Evolutionary conservation across 495 filamentous ascomycete species (phyloP), one percentile per base, ranked within the genome.

Genomic region (Penicillium tannophilum): DNA sequence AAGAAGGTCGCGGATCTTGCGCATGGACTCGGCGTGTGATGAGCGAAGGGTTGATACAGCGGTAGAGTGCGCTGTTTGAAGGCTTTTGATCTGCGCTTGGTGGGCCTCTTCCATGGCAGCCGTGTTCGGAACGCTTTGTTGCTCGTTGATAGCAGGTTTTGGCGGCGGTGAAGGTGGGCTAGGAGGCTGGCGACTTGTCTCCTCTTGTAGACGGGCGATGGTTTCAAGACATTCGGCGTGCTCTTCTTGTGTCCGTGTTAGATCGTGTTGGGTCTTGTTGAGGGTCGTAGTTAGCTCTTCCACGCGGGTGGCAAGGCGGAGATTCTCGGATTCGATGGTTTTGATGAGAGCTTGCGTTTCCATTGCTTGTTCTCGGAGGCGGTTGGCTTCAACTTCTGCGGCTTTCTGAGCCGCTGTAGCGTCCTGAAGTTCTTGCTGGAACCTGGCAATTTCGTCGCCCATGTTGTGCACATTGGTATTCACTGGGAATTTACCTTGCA

Each of bases 121-220:
- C 12, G 58, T 56, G n/a, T 58, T 42, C 17, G 52, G 16, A 20
- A 24, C 19, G n/a, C 36, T 20, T 51, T 39, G n/a, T 35, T 58
- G 51, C 20, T 67, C 58, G 49, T 60, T 30, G 33, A 10, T 24
- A 19, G 52, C 31, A 8, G 57, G 33, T 35, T 17, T 50, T 45
- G 64, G 69, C 23, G 67, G 70, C 43, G 68, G 69, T 6, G 59
- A 67, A n/a, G 65, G 68, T 45, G 70, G 66, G 50, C 62, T 70
- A 14, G 67, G 65, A 51, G 71, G 72, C 50, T 72, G 66, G 24
- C 42, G 43, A 9, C 64, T 81, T 65, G 89, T 90, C 69, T 97
- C 91, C 57, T 94, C 91, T 67, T 94, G 90, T 65, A 98, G 82
- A 50, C 90, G 84, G 69, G 95, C 92, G 72, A 93, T 86, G 62